These are phyloP conservation scores for Epichloe baconii DNA, from an alignment of 2,329 filamentous ascomycete genomes.

Conservation along the genomic window DNA sequence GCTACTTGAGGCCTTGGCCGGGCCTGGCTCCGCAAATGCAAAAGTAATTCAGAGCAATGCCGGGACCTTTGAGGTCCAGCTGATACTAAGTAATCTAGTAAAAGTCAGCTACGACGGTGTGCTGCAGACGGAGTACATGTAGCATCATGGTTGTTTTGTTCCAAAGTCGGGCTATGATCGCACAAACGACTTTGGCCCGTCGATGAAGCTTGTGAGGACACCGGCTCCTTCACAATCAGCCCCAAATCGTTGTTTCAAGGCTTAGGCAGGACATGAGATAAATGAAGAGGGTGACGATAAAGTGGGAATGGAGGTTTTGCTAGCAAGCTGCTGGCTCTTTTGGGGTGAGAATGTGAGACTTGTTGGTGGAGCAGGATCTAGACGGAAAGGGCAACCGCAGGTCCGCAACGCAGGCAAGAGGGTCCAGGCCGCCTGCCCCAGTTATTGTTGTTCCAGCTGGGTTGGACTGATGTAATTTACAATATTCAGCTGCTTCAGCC, in stretches of 20 bases:
- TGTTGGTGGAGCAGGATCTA: background rate
- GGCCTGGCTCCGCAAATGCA: background rate
- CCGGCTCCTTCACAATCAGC: too few species aligned
- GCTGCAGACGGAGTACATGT: background rate
- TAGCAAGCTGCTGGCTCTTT: background rate
- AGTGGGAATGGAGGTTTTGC: background rate
- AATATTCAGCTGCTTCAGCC: background rate
- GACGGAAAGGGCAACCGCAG: background rate
- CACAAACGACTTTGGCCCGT: background rate
- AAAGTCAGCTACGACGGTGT: background rate
- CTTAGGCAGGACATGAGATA: background rate
- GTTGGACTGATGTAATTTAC: background rate
- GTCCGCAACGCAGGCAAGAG: background rate
- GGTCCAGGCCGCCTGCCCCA: background rate
- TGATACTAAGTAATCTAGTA: background rate
- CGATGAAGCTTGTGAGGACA: background rate
- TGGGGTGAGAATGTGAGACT: background rate
- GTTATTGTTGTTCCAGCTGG: background rate
- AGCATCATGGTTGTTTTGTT: background rate
- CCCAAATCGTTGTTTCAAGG: background rate
- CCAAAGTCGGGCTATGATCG: background rate
- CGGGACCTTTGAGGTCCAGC: background rate
- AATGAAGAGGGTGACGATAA: background rate
- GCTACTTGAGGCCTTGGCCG: background rate
- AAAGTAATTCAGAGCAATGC: background rate